These are phyloP conservation scores for Tephrocybe sp. DNA, from an alignment of 768 basidiomycete species.

Conservation along the genomic window DNA sequence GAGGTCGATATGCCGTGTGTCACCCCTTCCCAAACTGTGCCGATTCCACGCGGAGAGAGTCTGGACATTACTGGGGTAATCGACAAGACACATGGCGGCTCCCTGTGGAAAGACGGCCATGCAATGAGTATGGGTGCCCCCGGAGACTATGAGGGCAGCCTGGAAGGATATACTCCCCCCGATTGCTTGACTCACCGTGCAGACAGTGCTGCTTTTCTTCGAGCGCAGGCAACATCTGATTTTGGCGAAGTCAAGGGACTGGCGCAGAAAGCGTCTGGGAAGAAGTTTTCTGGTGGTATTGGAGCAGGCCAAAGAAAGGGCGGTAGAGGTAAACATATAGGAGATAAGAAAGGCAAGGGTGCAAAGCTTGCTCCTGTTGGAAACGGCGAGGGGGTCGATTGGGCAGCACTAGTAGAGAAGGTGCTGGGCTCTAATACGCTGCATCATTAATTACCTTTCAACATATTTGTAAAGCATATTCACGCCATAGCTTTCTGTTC, in stretches of 20 bases:
- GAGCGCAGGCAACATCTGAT: conserved; percentile 75
- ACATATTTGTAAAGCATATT: not conserved
- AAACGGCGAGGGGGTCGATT: conserved; percentile 43
- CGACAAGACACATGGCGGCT: conserved; percentile 67
- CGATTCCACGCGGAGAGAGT: conserved; percentile 88
- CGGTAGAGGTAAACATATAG: conserved; percentile 18
- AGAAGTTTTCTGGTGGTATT: conserved; percentile 35
- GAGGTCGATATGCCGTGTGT: conserved; percentile 96
- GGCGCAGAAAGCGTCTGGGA: conserved; percentile 52
- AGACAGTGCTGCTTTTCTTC: conserved; percentile 60
- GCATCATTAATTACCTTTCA: not conserved
- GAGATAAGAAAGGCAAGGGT: not conserved
- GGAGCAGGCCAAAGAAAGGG: conserved; percentile 21
- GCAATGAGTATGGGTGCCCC: conserved; percentile 43
- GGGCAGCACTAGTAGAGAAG: conserved; percentile 39
- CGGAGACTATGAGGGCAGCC: conserved; percentile 26
- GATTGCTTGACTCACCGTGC: conserved; percentile 71
- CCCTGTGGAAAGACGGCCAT: conserved; percentile 58
- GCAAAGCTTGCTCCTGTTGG: conserved; percentile 25
- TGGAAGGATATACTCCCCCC: conserved; percentile 53
- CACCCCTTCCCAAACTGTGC: conserved; percentile 85
- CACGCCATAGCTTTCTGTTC: not conserved
- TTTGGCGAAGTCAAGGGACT: conserved; percentile 71
- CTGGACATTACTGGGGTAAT: conserved; percentile 70
- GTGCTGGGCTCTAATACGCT: conserved; percentile 21